Evolutionary conservation across 805 yeast species (phyloP).

Genomic region (Pichia gijzeniarum): DNA sequence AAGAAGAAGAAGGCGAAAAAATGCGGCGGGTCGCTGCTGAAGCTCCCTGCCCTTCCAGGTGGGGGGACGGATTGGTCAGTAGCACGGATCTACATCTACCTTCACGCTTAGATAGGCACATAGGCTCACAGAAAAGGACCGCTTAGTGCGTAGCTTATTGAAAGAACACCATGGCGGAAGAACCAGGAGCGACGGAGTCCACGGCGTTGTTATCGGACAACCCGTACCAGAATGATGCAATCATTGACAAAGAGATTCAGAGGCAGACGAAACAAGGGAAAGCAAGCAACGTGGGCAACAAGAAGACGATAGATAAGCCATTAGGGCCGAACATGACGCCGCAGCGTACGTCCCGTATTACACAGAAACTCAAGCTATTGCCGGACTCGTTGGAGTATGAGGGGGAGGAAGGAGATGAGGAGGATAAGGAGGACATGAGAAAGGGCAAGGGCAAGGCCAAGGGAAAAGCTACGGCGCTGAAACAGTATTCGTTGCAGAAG

Average conservation of each 20-base stretch:
- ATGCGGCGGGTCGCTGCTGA: too few species aligned
- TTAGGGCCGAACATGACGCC: slow-evolving; percentile 52
- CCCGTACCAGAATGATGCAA: slow-evolving; percentile 21
- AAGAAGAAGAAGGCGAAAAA: background rate
- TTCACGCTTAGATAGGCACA: too few species aligned
- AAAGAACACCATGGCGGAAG: background rate
- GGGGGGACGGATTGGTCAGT: background rate
- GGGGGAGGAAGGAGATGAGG: slow-evolving; percentile 17
- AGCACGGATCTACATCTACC: too few species aligned
- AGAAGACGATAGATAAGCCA: slow-evolving; percentile 27
- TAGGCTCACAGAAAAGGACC: too few species aligned
- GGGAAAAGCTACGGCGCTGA: slow-evolving; percentile 41
- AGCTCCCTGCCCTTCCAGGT: too few species aligned
- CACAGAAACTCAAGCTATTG: slow-evolving; percentile 63
- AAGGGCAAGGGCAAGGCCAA: too few species aligned
- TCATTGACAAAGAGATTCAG: background rate
- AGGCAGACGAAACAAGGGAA: background rate
- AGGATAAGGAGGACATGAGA: slow-evolving; percentile 11
- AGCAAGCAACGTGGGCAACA: background rate
- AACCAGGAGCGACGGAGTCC: slow-evolving; percentile 19
- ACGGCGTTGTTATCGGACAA: slow-evolving; percentile 29
- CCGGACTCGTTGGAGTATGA: slow-evolving; percentile 49
- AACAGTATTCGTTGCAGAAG: slow-evolving; percentile 58
- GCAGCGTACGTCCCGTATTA: slow-evolving; percentile 67
- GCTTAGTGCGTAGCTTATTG: too few species aligned